These are phyloP conservation scores for Acanthochlamys bracteata DNA, from an alignment of 106 monocot species.

Conservation along the genomic window DNA sequence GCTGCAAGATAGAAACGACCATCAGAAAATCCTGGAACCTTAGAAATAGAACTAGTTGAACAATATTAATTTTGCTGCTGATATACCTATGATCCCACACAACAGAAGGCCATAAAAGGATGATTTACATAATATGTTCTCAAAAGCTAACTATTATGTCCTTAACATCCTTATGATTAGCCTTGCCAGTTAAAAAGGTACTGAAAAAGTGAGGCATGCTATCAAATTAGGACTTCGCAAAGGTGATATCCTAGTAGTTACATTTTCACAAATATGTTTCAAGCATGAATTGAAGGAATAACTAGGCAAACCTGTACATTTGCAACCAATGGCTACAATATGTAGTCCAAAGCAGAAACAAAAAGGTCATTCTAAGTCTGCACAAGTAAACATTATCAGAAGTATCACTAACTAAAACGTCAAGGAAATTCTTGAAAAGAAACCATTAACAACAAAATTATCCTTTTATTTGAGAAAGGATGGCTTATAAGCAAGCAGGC, in stretches of 20 bases:
- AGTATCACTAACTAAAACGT: background rate
- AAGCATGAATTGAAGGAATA: too few relatives aligned
- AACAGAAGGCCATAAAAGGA: conserved; percentile 86
- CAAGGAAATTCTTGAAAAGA: background rate
- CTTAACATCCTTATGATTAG: conserved; percentile 3
- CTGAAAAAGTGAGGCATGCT: background rate
- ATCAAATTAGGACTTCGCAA: background rate
- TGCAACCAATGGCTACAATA: conserved; percentile 96
- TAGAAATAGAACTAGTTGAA: background rate
- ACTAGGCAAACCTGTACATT: conserved; percentile 78
- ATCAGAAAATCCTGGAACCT: background rate
- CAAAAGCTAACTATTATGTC: conserved; percentile 2
- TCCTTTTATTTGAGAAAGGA: conserved; percentile 87
- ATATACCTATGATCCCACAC: conserved; percentile 83
- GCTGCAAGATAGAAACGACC: conserved; percentile 31
- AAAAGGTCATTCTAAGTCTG: conserved; percentile 82
- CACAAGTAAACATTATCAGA: conserved; percentile 3
- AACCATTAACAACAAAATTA: conserved; percentile 11
- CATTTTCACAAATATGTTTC: background rate
- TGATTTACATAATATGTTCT: conserved; percentile 43
- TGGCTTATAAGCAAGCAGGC: conserved; percentile 79
- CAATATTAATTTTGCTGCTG: background rate
- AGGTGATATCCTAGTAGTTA: background rate
- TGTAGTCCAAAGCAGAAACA: conserved; percentile 81
- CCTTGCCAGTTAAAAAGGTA: background rate